Evolutionary conservation across 208 protist species (phyloP).

Genomic region (Trypanosoma avium): DNA sequence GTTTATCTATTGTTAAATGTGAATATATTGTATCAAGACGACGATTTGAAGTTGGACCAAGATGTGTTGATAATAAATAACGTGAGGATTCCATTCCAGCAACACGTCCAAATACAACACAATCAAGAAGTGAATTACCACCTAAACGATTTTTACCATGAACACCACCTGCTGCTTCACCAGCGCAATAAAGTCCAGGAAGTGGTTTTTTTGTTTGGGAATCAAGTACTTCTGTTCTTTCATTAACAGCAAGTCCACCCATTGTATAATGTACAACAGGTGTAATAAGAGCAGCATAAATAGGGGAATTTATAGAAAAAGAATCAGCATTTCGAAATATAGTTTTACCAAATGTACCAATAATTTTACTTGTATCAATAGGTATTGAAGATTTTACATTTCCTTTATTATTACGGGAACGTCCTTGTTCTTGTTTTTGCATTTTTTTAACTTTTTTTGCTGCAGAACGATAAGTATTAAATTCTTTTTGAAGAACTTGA

Average conservation of each 20-base stretch:
- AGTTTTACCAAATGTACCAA: constrained; percentile 84
- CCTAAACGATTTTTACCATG: constrained; percentile 95
- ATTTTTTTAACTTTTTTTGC: constrained; percentile 10
- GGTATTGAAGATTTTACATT: constrained; percentile 10
- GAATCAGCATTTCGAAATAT: constrained; percentile 63
- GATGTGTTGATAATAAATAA: constrained; percentile 40
- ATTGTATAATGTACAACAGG: constrained; percentile 97
- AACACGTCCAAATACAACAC: constrained; percentile 92
- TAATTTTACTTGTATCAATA: constrained; percentile 14
- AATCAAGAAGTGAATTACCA: constrained; percentile 95
- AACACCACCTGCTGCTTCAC: constrained; percentile 94
- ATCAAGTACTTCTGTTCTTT: constrained; percentile 63
- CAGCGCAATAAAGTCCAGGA: constrained; percentile 89
- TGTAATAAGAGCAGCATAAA: constrained; percentile 80
- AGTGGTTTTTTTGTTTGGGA: constrained; percentile 39
- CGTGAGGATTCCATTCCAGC: constrained; percentile 53
- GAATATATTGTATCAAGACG: constrained; percentile 51
- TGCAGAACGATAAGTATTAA: constrained; percentile 44
- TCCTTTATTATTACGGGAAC: constrained; percentile 14
- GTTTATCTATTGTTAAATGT: constrained; percentile 36
- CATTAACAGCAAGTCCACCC: constrained; percentile 90
- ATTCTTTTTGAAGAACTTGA: constrained; percentile 34
- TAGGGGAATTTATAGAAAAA: constrained; percentile 45
- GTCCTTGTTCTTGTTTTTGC: constrained; percentile 26
- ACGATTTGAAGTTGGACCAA: constrained; percentile 53